A percentile compares a stretch with the other conserved stretches of the same genome.
phyloP scores from a whole-genome alignment of 306 rosid species.

The Dryas alaskensis region DNA sequence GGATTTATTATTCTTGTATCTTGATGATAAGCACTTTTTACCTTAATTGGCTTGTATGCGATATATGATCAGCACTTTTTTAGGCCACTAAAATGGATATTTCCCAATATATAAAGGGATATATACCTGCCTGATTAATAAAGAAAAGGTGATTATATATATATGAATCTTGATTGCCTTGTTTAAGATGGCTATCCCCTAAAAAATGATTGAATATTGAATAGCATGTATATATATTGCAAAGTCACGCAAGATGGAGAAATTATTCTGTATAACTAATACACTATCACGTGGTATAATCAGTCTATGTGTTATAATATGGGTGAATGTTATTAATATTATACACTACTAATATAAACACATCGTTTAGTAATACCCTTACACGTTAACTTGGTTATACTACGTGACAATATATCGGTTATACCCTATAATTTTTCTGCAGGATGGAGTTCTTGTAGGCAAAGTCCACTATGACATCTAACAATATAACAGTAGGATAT shows the following conservation, averaged over 20 bases:
- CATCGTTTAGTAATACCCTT: too few relatives aligned
- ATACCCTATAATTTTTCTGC: too few relatives aligned
- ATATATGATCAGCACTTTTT: not conserved
- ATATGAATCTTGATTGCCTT: not conserved
- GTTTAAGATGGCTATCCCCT: constrained; percentile 14
- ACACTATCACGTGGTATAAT: too few relatives aligned
- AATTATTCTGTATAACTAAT: too few relatives aligned
- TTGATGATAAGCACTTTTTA: not conserved
- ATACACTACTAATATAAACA: too few relatives aligned
- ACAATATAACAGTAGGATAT: too few relatives aligned
- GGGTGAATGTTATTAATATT: too few relatives aligned
- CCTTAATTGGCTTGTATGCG: not conserved
- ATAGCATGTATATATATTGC: not conserved
- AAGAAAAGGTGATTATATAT: not conserved
- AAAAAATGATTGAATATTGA: not conserved
- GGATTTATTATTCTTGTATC: not conserved
- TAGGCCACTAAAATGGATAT: not conserved
- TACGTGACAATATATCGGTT: too few relatives aligned
- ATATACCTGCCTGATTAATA: not conserved
- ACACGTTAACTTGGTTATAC: too few relatives aligned
- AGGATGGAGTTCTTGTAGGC: not conserved
- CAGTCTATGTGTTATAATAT: too few relatives aligned
- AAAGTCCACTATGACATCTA: not conserved
- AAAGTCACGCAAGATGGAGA: not conserved
- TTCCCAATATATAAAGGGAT: not conserved